Conservation (phyloP, 1,284 basidiomycete species). For the Earliella scabrosa region DNA sequence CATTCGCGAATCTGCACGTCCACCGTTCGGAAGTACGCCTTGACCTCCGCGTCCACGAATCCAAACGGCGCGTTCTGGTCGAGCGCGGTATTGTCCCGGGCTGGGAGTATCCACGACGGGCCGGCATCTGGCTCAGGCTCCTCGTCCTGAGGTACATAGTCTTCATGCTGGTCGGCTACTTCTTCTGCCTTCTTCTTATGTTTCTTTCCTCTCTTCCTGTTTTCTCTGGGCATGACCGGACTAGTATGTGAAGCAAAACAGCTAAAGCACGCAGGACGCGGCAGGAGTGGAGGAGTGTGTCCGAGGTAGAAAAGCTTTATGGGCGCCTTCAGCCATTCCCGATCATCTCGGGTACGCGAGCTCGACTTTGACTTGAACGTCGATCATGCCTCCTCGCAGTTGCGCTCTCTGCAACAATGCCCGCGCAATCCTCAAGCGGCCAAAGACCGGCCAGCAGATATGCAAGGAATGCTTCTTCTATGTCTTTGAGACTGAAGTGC, state of each 20-base stretch:
- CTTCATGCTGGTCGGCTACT: conserved; percentile 21
- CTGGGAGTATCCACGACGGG: conserved; percentile 73
- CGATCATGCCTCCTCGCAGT: conserved; percentile 65
- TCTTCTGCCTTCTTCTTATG: conserved; percentile 57
- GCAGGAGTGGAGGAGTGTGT: neutral
- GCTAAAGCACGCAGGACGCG: neutral
- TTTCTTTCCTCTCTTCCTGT: conserved; percentile 78
- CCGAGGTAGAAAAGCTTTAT: conserved; percentile 1
- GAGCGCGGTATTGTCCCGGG: conserved; percentile 37
- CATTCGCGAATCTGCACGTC: conserved; percentile 87
- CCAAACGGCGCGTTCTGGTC: conserved; percentile 85
- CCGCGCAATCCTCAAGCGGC: conserved; percentile 90
- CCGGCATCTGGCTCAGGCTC: conserved; percentile 29
- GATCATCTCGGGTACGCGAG: neutral
- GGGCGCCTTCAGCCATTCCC: conserved; percentile 9
- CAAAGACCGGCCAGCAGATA: conserved; percentile 97
- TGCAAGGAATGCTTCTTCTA: conserved; percentile 96
- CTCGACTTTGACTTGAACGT: conserved; percentile 19
- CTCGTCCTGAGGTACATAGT: conserved; percentile 20
- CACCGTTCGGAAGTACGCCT: conserved; percentile 89
- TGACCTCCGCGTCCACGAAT: conserved; percentile 84
- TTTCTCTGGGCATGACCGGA: conserved; percentile 68
- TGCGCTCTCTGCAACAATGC: conserved; percentile 80
- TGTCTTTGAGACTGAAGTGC: conserved; percentile 98
- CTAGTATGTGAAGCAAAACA: too few relatives aligned